Conservation (phyloP, 1,284 basidiomycete species). For the Gomphus bonarii region DNA sequence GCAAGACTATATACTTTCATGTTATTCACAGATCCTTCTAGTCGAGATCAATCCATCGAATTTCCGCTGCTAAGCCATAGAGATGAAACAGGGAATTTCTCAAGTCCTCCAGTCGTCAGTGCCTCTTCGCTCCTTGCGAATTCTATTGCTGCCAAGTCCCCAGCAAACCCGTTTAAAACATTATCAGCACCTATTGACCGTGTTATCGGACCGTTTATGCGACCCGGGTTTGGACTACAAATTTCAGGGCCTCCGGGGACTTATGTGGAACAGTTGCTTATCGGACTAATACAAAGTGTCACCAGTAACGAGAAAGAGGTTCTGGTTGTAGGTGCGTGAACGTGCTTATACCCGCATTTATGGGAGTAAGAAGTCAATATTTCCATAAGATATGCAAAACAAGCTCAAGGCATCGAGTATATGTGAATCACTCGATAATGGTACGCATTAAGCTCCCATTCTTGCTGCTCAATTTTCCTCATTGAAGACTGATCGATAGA, state of each 20-base stretch:
- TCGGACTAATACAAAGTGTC: slow-evolving; percentile 8
- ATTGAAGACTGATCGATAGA: neutral
- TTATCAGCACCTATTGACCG: slow-evolving; percentile 6
- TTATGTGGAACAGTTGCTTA: slow-evolving; percentile 4
- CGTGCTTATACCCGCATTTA: neutral
- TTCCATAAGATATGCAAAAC: slow-evolving; percentile 8
- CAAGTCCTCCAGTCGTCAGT: neutral
- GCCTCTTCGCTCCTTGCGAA: slow-evolving; percentile 4
- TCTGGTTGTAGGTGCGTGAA: slow-evolving; percentile 1
- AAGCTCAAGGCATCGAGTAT: slow-evolving; percentile 2
- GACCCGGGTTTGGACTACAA: slow-evolving; percentile 9
- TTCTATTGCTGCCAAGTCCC: slow-evolving; percentile 2
- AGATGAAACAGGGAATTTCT: neutral
- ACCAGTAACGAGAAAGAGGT: slow-evolving; percentile 2
- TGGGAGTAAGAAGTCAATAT: neutral
- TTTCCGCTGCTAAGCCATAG: neutral
- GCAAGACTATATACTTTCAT: neutral
- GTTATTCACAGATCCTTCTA: neutral
- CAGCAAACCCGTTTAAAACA: slow-evolving; percentile 6
- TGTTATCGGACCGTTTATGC: neutral
- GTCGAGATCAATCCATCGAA: neutral
- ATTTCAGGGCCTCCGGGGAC: slow-evolving; percentile 7
- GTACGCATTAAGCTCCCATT: neutral
- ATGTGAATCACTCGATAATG: neutral
- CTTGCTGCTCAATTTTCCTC: neutral